These are phyloP conservation scores for Lyophyllum semitale DNA, from an alignment of 768 basidiomycete genomes.

Conservation along the genomic window DNA sequence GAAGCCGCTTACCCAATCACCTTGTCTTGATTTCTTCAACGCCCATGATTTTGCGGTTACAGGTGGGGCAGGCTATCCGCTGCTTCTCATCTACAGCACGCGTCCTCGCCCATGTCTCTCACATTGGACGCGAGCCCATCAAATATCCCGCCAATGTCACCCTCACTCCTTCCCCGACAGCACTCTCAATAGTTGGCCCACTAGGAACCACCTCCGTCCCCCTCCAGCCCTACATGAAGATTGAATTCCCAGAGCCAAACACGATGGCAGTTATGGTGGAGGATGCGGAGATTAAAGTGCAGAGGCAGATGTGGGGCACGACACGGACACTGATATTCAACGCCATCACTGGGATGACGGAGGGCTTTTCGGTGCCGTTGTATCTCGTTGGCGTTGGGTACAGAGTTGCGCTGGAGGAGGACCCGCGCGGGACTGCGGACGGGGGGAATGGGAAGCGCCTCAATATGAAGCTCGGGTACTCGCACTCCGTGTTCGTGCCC, in stretches of 20 bases:
- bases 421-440: conserved; percentile 60
- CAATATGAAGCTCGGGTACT: conserved; percentile 91
- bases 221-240: conserved; percentile 47
- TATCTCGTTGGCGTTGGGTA: conserved; percentile 96
- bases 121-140: conserved; percentile 64
- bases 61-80: conserved; percentile 34
- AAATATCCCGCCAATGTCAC: conserved; percentile 44
- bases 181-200: conserved; percentile 46
- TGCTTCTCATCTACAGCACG: conserved; percentile 53
- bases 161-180: conserved; percentile 38
- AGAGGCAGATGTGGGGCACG: conserved; percentile 94
- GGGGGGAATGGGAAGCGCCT: conserved; percentile 68
- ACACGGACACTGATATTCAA: conserved; percentile 89
- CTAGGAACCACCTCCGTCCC: conserved; percentile 49
- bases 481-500: conserved; percentile 82
- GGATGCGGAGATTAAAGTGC: conserved; percentile 68
- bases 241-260: conserved; percentile 40
- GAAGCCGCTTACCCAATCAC: conserved; percentile 7
- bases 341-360: conserved; percentile 86
- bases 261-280: conserved; percentile 56
- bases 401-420: conserved; percentile 82
- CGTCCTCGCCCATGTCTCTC: conserved; percentile 59
- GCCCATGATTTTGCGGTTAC: conserved; percentile 35
- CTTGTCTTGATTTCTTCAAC: not conserved
- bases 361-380: conserved; percentile 81